Percentiles rank a stretch among this genome's conserved stretches.
Conservation (phyloP, 768 basidiomycete genomes). For the Auricularia sp. region DNA sequence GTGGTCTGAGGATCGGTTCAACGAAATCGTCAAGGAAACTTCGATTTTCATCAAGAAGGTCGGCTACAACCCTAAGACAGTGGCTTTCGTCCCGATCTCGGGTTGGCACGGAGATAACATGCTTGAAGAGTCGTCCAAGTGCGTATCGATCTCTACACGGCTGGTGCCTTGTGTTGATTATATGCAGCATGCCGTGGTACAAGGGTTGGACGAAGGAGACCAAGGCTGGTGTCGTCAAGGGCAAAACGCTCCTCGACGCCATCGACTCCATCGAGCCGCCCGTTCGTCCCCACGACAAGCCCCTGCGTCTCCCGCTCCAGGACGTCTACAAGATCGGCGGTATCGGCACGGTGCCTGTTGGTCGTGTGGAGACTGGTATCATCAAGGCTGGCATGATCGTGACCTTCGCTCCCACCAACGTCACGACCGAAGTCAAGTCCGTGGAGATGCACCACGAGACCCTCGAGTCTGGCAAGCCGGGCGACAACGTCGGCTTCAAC, state of each 20-base stretch:
- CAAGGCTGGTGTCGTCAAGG: constrained; percentile 89
- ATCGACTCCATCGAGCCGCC: constrained; percentile 99
- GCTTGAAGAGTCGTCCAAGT: constrained; percentile 97
- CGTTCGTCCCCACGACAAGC: constrained; percentile 93
- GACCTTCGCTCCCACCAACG: constrained; percentile 91
- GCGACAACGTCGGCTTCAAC: constrained; percentile 99
- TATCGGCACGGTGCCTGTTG: constrained; percentile 99
- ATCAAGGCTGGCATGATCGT: constrained; percentile 99
- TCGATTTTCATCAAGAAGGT: constrained; percentile 99
- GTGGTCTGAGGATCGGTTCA: constrained; percentile 99
- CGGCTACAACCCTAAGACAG: constrained; percentile 98
- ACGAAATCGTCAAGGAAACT: constrained; percentile 98
- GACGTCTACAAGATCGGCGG: constrained; percentile 99
- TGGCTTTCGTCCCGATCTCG: constrained; percentile 98
- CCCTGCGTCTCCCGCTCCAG: constrained; percentile 99
- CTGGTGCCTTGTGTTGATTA: constrained; percentile 8
- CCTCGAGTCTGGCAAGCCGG: constrained; percentile 86
- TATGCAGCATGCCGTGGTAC: constrained; percentile 91
- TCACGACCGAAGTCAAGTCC: constrained; percentile 99
- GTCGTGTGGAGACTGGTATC: constrained; percentile 99
- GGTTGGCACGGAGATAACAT: constrained; percentile 99
- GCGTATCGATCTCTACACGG: constrained; percentile 21
- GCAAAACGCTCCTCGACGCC: constrained; percentile 98
- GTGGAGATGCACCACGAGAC: constrained; percentile 99
- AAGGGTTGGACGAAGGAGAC: constrained; percentile 98